These are phyloP conservation scores for Leishmania turanica DNA, from an alignment of 208 protist genomes.

Conservation along the genomic window DNA sequence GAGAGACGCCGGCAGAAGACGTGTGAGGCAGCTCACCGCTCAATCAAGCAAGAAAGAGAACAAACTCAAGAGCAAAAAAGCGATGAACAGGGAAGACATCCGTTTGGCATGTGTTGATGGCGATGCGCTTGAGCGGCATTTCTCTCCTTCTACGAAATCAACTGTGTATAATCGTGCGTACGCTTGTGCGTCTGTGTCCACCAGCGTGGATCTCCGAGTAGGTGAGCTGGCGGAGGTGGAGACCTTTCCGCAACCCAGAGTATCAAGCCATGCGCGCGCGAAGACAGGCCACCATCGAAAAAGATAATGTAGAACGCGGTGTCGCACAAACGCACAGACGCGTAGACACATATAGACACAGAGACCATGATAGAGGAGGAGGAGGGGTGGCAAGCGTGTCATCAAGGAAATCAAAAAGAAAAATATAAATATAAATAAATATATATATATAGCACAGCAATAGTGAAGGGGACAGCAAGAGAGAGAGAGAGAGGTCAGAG, in stretches of 20 bases:
- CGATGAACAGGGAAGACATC: not conserved
- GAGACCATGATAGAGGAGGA: not conserved
- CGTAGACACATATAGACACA: constrained; percentile 1
- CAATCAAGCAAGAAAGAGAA: not conserved
- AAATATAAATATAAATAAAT: not conserved
- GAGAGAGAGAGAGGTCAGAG: not conserved
- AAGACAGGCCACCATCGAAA: not conserved
- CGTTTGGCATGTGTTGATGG: not conserved
- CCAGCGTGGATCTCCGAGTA: not conserved
- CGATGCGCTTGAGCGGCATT: not conserved
- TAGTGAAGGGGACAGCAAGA: not conserved
- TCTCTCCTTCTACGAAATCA: constrained; percentile 1
- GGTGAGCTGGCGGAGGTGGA: not conserved
- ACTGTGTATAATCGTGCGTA: not conserved
- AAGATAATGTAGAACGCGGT: not conserved
- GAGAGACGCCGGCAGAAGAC: not conserved
- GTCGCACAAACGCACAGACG: constrained; percentile 1
- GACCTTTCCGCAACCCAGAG: not conserved
- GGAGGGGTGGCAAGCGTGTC: not conserved
- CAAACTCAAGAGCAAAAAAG: not conserved
- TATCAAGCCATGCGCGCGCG: not conserved
- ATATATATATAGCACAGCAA: not conserved
- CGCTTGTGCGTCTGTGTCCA: not conserved
- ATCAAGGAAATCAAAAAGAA: not conserved
- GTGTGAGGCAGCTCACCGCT: not conserved